Evolutionary conservation across 345 rosid genomes (phyloP).

Genomic region (Lepidium africanum): DNA sequence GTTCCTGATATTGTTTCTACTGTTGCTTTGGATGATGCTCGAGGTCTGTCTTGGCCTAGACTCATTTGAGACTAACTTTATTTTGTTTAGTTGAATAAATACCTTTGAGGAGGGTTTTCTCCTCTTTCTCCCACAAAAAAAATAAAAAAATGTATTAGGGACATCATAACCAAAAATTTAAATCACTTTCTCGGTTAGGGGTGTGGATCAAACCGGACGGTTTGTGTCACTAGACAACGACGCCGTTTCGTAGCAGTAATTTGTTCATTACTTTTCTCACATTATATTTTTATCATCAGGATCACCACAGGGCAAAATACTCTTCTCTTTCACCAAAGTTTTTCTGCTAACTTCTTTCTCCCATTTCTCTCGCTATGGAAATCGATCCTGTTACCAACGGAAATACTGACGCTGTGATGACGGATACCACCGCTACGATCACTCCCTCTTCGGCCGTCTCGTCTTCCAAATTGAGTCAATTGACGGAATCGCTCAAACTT

Average conservation of each 20-base stretch:
- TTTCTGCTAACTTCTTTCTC: background rate
- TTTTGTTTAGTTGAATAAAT: no score
- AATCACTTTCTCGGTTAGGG: background rate
- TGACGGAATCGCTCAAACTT: conserved; percentile 74
- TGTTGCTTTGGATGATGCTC: no score
- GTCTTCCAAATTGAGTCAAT: conserved; percentile 47
- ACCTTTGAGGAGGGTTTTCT: no score
- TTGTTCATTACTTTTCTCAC: background rate
- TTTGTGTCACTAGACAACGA: background rate
- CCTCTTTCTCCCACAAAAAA: no score
- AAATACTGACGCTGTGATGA: conserved; percentile 20
- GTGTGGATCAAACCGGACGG: background rate
- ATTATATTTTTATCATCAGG: background rate
- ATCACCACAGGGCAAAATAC: conserved; percentile 8
- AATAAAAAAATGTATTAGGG: no score
- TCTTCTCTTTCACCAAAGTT: background rate
- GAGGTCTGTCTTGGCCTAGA: no score
- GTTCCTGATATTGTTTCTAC: no score
- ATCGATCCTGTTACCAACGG: conserved; percentile 45
- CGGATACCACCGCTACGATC: conserved; percentile 25
- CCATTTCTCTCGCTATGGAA: conserved; percentile 31
- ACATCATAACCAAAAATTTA: background rate
- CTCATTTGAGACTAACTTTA: no score
- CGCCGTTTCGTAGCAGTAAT: background rate
- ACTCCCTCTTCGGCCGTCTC: conserved; percentile 27